These are phyloP conservation scores for Schoenoplectus tabernaemontani DNA, from an alignment of 202 grass and related monocot genomes.

Conservation along the genomic window DNA sequence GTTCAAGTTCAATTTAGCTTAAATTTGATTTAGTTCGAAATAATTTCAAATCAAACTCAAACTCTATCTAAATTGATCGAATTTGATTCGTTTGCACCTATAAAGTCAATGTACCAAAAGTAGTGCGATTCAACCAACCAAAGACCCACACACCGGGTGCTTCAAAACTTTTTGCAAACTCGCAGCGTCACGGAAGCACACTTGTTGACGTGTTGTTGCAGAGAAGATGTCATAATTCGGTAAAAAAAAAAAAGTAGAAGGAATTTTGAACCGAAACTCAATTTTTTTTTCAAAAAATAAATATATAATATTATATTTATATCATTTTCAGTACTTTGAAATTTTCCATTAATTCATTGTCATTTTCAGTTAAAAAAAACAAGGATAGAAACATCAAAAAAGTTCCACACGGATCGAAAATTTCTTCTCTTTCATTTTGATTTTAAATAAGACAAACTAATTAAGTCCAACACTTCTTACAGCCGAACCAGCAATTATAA, in stretches of 20 bases:
- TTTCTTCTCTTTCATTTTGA: neutral
- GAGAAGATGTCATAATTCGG: neutral
- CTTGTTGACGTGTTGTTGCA: neutral
- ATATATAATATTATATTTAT: too few relatives aligned
- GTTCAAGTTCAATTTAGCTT: too few relatives aligned
- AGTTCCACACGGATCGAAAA: neutral
- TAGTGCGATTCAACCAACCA: neutral
- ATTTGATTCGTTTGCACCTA: too few relatives aligned
- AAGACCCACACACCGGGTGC: neutral
- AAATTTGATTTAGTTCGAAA: too few relatives aligned
- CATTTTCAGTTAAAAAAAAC: neutral
- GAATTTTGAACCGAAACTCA: too few relatives aligned
- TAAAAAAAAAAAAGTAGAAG: neutral
- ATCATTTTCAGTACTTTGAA: neutral
- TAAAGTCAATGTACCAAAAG: neutral
- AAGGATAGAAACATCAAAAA: neutral
- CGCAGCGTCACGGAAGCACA: constrained; percentile 3
- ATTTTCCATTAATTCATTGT: neutral
- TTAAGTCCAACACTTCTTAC: too few relatives aligned
- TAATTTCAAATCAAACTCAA: too few relatives aligned
- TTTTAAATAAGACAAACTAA: neutral
- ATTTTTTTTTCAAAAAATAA: neutral
- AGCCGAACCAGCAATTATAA: too few relatives aligned
- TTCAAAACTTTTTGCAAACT: neutral
- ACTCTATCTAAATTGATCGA: too few relatives aligned